Percentiles rank a stretch among this genome's conserved stretches.
phyloP scores from a whole-genome alignment of 257 asterid genomes.

The Lycium ferocissimum region DNA sequence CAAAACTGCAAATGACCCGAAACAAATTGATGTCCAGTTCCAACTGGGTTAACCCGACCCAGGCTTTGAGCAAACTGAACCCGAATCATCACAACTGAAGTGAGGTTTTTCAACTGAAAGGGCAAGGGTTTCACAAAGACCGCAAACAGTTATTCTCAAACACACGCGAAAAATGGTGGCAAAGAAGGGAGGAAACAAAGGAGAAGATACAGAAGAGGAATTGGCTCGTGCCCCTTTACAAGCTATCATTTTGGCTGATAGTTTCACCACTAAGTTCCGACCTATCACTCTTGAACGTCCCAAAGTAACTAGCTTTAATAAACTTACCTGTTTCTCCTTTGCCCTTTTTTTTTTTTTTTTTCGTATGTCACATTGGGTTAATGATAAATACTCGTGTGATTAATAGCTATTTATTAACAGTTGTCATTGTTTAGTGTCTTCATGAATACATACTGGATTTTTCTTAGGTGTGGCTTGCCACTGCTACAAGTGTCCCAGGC shows the following conservation, averaged over 20 bases:
- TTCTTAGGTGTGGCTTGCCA: not conserved
- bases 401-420: not conserved
- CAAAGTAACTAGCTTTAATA: conserved; percentile 51
- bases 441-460: not conserved
- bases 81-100: not conserved
- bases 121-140: conserved; percentile 26
- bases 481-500: not conserved
- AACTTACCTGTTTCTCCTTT: not conserved
- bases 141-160: not conserved
- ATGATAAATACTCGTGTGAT: not conserved
- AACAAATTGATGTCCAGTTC: not conserved
- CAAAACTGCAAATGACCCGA: too few species aligned
- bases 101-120: not conserved
- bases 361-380: not conserved
- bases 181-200: conserved; percentile 63
- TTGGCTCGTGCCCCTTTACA: conserved; percentile 76
- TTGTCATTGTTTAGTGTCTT: not conserved
- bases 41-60: conserved; percentile 14
- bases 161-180: conserved; percentile 57
- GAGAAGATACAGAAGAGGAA: conserved; percentile 73
- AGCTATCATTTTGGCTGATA: conserved; percentile 92
- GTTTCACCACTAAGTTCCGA: conserved; percentile 93
- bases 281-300: conserved; percentile 97
- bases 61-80: not conserved
- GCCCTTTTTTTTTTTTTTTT: not conserved